Evolutionary conservation across 495 filamentous ascomycete genomes (phyloP).

Genomic region (Immersiella caudata): DNA sequence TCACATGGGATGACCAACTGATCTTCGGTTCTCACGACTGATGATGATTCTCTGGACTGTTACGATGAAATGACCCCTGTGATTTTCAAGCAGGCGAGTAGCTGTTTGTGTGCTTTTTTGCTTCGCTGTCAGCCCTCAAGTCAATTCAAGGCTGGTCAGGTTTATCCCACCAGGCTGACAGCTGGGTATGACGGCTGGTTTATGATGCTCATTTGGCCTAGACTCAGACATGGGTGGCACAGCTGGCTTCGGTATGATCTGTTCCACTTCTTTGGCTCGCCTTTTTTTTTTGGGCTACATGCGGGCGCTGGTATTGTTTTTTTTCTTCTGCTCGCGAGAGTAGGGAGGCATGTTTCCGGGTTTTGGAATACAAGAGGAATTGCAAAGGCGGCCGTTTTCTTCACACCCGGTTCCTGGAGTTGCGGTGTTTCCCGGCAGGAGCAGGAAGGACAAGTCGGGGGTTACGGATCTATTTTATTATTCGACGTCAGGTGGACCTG

Average conservation of each 20-base stretch:
- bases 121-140: no score
- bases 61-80: neutral
- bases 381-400: constrained; percentile 6
- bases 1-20: constrained; percentile 21
- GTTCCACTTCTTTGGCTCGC: neutral
- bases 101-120: neutral
- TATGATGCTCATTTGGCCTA: neutral
- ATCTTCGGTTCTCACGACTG: neutral
- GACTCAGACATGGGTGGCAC: neutral
- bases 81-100: neutral
- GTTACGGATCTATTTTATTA: neutral
- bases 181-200: neutral
- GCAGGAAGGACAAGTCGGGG: neutral
- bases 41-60: neutral
- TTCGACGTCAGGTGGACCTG: neutral
- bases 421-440: constrained; percentile 1
- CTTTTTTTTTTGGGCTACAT: neutral
- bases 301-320: neutral
- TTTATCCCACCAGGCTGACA: no score
- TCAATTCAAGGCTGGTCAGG: no score
- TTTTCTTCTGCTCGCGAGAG: neutral
- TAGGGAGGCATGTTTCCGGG: neutral
- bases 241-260: neutral
- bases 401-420: neutral
- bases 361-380: neutral